Conservation (phyloP, 495 filamentous ascomycete genomes). For the Talaromyces thailandensis region DNA sequence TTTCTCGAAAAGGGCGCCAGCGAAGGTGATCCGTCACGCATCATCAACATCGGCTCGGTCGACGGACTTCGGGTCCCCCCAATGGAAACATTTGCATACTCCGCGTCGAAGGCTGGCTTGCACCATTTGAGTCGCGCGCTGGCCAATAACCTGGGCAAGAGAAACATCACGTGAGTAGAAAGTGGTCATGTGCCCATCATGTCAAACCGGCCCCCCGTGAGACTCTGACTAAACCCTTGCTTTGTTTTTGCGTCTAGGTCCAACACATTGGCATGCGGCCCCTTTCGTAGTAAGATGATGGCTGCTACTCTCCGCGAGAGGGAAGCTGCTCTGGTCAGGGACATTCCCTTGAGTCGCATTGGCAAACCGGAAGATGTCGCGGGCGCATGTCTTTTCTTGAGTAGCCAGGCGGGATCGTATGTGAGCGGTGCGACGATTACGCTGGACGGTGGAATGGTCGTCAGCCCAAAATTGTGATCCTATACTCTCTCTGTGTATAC, state of each 20-base stretch:
- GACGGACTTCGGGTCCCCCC: slow-evolving; percentile 59
- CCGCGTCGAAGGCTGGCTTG: slow-evolving; percentile 63
- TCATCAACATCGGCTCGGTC: slow-evolving; percentile 69
- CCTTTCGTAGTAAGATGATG: slow-evolving; percentile 83
- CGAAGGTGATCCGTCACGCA: slow-evolving; percentile 44
- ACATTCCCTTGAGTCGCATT: slow-evolving; percentile 63
- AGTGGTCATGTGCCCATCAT: slow-evolving; percentile 7
- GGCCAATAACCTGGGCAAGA: slow-evolving; percentile 58
- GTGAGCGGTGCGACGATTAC: slow-evolving; percentile 71
- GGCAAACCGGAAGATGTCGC: slow-evolving; percentile 66
- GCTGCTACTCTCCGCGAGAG: slow-evolving; percentile 53
- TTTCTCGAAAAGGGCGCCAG: slow-evolving; percentile 50
- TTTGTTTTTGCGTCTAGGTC: slow-evolving; percentile 16
- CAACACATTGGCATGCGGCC: slow-evolving; percentile 69
- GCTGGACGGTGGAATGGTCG: slow-evolving; percentile 57
- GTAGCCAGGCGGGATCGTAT: slow-evolving; percentile 60
- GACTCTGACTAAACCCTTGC: not conserved
- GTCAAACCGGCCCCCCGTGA: not conserved
- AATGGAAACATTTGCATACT: slow-evolving; percentile 72
- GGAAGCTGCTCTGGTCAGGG: slow-evolving; percentile 51
- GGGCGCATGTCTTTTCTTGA: slow-evolving; percentile 66
- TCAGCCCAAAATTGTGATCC: slow-evolving; percentile 47
- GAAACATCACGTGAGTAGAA: slow-evolving; percentile 56
- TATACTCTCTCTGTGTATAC: no score
- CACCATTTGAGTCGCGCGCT: slow-evolving; percentile 66